Evolutionary conservation across 257 asterid genomes (phyloP).

Genomic region (Jasminum sambac): DNA sequence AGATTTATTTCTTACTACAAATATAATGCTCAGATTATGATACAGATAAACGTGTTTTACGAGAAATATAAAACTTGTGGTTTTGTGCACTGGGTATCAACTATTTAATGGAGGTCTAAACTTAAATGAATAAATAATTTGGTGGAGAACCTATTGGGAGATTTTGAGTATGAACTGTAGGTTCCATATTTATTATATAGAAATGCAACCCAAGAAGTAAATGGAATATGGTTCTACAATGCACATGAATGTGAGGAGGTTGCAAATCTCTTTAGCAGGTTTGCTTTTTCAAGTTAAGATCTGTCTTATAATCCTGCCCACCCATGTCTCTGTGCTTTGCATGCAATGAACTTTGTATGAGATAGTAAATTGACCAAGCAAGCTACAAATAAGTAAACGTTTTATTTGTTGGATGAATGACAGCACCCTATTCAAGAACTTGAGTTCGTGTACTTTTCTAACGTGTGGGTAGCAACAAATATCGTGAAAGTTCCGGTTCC

Average conservation of each 20-base stretch:
- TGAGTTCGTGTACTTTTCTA: too few relatives aligned
- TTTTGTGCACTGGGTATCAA: not conserved
- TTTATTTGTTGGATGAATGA: too few relatives aligned
- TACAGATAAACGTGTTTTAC: not conserved
- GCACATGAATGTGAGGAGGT: constrained; percentile 80
- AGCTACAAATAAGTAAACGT: too few relatives aligned
- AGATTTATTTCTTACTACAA: not conserved
- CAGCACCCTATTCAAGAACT: too few relatives aligned
- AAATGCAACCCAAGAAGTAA: constrained; percentile 81
- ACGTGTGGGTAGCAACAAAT: too few relatives aligned
- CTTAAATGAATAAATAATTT: constrained; percentile 43
- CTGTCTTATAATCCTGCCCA: too few relatives aligned
- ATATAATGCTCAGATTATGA: not conserved
- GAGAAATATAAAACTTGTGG: not conserved
- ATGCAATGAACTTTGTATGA: too few relatives aligned
- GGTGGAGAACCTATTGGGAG: constrained; percentile 85
- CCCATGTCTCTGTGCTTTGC: too few relatives aligned
- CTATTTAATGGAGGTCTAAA: not conserved
- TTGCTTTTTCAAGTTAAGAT: too few relatives aligned
- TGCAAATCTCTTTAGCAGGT: constrained; percentile 82
- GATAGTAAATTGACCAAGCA: too few relatives aligned
- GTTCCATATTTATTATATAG: constrained; percentile 78
- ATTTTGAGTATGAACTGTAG: constrained; percentile 85
- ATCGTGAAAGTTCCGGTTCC: too few relatives aligned
- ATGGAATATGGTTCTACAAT: constrained; percentile 95